Evolutionary conservation across 2,329 filamentous ascomycete genomes (phyloP).

Genomic region (Exophiala mesophila): DNA sequence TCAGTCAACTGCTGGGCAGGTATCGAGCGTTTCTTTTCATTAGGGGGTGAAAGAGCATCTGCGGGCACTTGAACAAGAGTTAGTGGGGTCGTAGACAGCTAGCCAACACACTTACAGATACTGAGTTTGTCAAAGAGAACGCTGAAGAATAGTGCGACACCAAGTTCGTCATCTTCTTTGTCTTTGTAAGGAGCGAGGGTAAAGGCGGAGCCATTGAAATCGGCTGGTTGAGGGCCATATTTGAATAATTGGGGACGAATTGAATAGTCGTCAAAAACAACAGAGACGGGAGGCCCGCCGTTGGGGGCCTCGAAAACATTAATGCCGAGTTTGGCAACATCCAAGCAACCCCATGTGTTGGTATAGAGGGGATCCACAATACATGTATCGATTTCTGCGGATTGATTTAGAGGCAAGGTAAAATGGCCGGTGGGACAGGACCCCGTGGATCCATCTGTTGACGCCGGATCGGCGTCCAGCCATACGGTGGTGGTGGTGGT

Average conservation of each 20-base stretch:
- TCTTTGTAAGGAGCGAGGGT: constrained; percentile 54
- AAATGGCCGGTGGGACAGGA: constrained; percentile 45
- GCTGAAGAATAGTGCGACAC: constrained; percentile 61
- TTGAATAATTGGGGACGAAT: constrained; percentile 39
- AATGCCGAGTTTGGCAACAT: constrained; percentile 33
- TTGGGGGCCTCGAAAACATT: constrained; percentile 28
- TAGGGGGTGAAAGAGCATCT: constrained; percentile 31
- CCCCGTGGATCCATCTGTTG: constrained; percentile 41
- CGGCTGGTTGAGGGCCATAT: constrained; percentile 60
- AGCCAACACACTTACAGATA: constrained; percentile 33
- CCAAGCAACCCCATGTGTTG: constrained; percentile 49
- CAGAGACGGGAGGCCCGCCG: constrained; percentile 29
- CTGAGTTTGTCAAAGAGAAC: constrained; percentile 61
- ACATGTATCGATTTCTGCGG: constrained; percentile 47
- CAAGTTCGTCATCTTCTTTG: constrained; percentile 50
- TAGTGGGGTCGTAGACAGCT: constrained; percentile 1
- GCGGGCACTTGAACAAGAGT: constrained; percentile 31
- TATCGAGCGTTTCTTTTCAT: constrained; percentile 30
- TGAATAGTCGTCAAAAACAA: constrained; percentile 37
- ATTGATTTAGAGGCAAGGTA: constrained; percentile 42
- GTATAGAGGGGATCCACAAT: constrained; percentile 42
- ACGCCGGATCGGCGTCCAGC: constrained; percentile 48
- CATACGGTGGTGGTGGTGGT: constrained; percentile 45
- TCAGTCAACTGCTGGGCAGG: constrained; percentile 9
- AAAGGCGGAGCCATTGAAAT: constrained; percentile 40